These are phyloP conservation scores for Halophytophthora batemanensis DNA, from an alignment of 352 stramenopile species.

Conservation along the genomic window DNA sequence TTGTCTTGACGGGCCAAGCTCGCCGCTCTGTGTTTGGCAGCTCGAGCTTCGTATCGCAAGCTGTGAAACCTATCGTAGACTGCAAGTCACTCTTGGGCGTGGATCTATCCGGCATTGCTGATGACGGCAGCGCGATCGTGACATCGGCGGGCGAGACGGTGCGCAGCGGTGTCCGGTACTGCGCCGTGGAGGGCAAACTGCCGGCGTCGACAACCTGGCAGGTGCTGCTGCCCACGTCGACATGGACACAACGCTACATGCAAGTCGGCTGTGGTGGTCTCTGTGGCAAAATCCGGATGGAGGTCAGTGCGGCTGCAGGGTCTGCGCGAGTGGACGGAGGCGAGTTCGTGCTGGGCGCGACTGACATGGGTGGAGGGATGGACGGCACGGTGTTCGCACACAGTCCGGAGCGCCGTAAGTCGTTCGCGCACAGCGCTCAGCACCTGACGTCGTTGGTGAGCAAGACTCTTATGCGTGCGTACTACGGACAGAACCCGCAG, in stretches of 20 bases:
- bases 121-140: slow-evolving; percentile 12
- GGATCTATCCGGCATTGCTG: slow-evolving; percentile 22
- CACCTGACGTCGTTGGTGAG: slow-evolving; percentile 29
- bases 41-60: no score
- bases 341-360: slow-evolving; percentile 29
- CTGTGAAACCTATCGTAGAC: slow-evolving; percentile 14
- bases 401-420: slow-evolving; percentile 15
- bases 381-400: slow-evolving; percentile 29
- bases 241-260: slow-evolving; percentile 42
- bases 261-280: slow-evolving; percentile 36
- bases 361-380: slow-evolving; percentile 30
- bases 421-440: slow-evolving; percentile 35
- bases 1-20: no score
- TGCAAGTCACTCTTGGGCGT: slow-evolving; percentile 21
- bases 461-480: slow-evolving; percentile 34
- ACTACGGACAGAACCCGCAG: slow-evolving; percentile 27
- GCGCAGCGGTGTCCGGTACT: slow-evolving; percentile 22
- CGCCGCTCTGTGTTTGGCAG: no score
- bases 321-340: slow-evolving; percentile 18
- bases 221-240: slow-evolving; percentile 28
- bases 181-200: slow-evolving; percentile 22
- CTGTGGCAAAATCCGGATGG: slow-evolving; percentile 30
- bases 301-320: slow-evolving; percentile 19
- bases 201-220: slow-evolving; percentile 20
- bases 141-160: slow-evolving; percentile 17